phyloP scores from a whole-genome alignment of 768 basidiomycete genomes.

The Mycena haematopus region DNA sequence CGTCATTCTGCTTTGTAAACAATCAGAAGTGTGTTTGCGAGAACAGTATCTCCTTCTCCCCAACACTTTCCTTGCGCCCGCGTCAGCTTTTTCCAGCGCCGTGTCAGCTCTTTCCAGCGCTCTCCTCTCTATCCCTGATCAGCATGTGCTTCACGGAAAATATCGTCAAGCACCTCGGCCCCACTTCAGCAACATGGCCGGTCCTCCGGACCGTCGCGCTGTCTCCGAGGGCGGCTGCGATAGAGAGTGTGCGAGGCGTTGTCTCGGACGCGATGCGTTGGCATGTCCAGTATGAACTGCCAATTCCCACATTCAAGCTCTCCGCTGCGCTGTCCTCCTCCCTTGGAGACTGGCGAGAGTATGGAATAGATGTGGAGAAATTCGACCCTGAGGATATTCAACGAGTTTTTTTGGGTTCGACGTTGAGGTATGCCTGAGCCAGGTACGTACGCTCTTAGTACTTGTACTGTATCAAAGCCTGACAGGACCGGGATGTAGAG shows the following conservation, averaged over 20 bases:
- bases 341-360: neutral
- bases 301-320: neutral
- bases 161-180: neutral
- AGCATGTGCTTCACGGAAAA: constrained; percentile 2
- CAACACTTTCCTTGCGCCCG: neutral
- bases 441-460: no score
- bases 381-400: neutral
- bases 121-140: constrained; percentile 4
- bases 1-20: constrained; percentile 2
- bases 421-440: no score
- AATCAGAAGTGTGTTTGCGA: neutral
- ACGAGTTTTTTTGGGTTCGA: no score
- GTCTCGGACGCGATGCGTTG: neutral
- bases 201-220: neutral
- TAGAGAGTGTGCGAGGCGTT: neutral
- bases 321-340: neutral
- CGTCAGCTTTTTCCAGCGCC: no score
- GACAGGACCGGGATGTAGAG: no score
- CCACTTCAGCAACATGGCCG: neutral
- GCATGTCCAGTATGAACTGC: neutral
- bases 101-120: neutral
- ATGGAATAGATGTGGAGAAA: neutral
- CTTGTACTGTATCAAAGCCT: no score
- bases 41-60: no score
- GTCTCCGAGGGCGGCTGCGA: neutral